Evolutionary conservation across 208 protist genomes (phyloP).

Genomic region (Trypanosoma boissoni): DNA sequence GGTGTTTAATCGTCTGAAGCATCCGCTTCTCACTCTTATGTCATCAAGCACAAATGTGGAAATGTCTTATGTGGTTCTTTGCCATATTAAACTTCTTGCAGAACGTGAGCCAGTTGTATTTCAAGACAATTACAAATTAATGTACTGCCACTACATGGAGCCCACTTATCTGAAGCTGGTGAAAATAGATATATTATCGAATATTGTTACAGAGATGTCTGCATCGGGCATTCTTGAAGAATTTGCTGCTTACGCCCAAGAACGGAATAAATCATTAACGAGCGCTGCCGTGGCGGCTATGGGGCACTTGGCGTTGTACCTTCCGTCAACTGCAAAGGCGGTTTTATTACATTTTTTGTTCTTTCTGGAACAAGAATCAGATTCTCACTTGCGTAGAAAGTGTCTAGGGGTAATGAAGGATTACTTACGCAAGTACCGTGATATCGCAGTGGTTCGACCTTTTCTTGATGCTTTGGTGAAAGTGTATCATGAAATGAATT

Average conservation of each 20-base stretch:
- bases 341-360: conserved; percentile 44
- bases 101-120: conserved; percentile 66
- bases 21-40: conserved; percentile 81
- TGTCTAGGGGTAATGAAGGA: conserved; percentile 77
- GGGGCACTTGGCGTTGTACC: conserved; percentile 29
- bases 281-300: conserved; percentile 33
- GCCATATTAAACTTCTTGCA: conserved; percentile 81
- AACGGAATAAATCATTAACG: conserved; percentile 27
- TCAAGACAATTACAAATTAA: conserved; percentile 35
- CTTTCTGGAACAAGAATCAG: conserved; percentile 57
- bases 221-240: conserved; percentile 67
- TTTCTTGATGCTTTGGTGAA: conserved; percentile 45
- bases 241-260: conserved; percentile 56
- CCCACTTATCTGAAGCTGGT: conserved; percentile 79
- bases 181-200: conserved; percentile 82
- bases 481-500: conserved; percentile 39
- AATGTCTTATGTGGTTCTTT: conserved; percentile 65
- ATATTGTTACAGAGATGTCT: conserved; percentile 46
- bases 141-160: conserved; percentile 76
- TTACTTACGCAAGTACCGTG: conserved; percentile 69
- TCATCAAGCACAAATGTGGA: conserved; percentile 50
- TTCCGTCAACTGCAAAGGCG: conserved; percentile 19
- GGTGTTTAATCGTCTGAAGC: conserved; percentile 70
- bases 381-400: conserved; percentile 37
- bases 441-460: conserved; percentile 36